phyloP scores from a whole-genome alignment of 2,329 filamentous ascomycete genomes.

The Xenoacremonium recifei region DNA sequence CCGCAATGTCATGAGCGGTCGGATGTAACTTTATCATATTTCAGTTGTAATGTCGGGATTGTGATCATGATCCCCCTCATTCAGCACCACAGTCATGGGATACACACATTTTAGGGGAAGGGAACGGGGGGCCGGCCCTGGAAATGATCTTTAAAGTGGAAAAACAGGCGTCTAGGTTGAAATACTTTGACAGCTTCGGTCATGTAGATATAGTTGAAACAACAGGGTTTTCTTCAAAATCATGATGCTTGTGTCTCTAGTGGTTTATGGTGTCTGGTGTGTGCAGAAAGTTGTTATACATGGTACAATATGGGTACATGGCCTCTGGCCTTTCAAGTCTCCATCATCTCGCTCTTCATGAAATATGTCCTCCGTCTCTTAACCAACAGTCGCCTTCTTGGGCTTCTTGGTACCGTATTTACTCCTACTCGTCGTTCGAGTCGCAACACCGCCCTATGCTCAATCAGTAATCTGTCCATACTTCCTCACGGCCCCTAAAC shows the following conservation, averaged over 20 bases:
- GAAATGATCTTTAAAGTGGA: conserved; percentile 19
- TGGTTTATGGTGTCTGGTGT: no score
- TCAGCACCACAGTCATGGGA: conserved; percentile 8
- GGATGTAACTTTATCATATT: conserved; percentile 22
- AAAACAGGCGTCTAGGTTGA: conserved; percentile 27
- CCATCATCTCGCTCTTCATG: conserved; percentile 10
- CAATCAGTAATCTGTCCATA: not conserved
- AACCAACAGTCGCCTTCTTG: conserved; percentile 69
- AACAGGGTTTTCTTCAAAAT: no score
- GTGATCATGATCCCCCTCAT: conserved; percentile 16
- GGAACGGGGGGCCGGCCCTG: conserved; percentile 12
- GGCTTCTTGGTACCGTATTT: conserved; percentile 99
- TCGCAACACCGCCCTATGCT: conserved; percentile 83
- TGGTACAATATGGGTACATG: conserved; percentile 28
- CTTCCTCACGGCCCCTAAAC: not conserved
- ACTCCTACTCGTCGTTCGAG: conserved; percentile 78
- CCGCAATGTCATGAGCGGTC: conserved; percentile 2
- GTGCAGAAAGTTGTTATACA: conserved; percentile 10
- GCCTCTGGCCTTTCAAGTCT: conserved; percentile 13
- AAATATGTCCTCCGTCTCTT: conserved; percentile 5
- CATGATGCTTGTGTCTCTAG: no score
- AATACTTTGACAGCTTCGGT: conserved; percentile 26
- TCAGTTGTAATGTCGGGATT: conserved; percentile 20
- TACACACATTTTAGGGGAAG: no score
- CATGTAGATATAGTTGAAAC: conserved; percentile 26